A percentile compares a stretch with the other conserved stretches of the same genome.
phyloP scores from a whole-genome alignment of 768 basidiomycete species.

The Leccinum subgranulosum region DNA sequence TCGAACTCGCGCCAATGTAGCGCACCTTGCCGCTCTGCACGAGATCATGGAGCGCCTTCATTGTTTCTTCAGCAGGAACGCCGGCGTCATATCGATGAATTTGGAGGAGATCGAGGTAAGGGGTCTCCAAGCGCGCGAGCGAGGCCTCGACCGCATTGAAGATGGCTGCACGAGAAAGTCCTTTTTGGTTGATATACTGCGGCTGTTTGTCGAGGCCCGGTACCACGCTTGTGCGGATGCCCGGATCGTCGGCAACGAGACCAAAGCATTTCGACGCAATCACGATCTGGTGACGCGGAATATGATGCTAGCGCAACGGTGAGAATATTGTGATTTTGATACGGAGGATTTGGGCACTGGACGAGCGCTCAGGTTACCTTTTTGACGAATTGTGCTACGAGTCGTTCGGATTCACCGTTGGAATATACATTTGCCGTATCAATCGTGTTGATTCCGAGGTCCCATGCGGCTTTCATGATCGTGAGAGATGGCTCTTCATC shows the following conservation, averaged over 20 bases:
- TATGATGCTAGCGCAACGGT: constrained; percentile 22
- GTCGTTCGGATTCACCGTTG: constrained; percentile 32
- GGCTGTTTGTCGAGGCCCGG: constrained; percentile 4
- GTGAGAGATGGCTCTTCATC: constrained; percentile 25
- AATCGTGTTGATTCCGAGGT: constrained; percentile 37
- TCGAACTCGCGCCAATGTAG: constrained; percentile 49
- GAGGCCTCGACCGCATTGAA: constrained; percentile 39
- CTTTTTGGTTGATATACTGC: constrained; percentile 31
- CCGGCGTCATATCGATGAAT: constrained; percentile 41
- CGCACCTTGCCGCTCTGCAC: constrained; percentile 47
- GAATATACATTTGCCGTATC: constrained; percentile 34
- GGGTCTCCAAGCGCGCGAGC: constrained; percentile 34
- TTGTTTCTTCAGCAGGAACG: constrained; percentile 42
- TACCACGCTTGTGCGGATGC: neutral
- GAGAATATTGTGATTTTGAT: neutral
- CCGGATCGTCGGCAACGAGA: constrained; percentile 10
- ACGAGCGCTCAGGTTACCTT: constrained; percentile 14
- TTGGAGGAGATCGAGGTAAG: constrained; percentile 42
- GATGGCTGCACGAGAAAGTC: constrained; percentile 36
- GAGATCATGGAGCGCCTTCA: constrained; percentile 50
- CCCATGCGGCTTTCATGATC: constrained; percentile 37
- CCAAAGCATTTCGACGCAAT: constrained; percentile 29
- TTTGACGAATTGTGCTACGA: constrained; percentile 36
- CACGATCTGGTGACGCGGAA: constrained; percentile 33
- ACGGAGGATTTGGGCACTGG: neutral